Base-by-base conservation (phyloP, 2,329 filamentous ascomycete genomes). In the Ustulina deusta region DNA sequence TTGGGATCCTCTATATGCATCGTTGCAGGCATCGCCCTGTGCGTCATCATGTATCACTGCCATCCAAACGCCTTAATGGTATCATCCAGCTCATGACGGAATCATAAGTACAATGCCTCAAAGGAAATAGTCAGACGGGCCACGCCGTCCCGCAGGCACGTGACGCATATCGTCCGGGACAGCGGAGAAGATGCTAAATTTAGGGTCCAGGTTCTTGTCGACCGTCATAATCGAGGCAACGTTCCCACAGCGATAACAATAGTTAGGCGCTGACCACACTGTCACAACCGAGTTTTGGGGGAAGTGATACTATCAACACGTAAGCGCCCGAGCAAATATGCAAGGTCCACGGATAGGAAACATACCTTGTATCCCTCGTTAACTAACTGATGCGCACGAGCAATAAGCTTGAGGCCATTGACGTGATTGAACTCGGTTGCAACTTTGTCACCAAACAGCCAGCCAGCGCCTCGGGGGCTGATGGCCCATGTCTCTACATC, bases 351-450 rank as follows among this genome's bases (percentile, higher is more conserved):
- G 27, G 48, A 90, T 74, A 91, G 91, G 29, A 91, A 83, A 72
- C 80, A 70, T 76, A 97, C 93, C 86, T 99, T 97, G 81, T 97
- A 99, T 3, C 96, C 96, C 82, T 99, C 96, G 76, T 99, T 97
- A 74, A 97, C 97, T 1, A 99, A 87, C 82, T 99, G 96, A 81
- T 99, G 96, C n/a, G 96, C 96, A 57, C 96, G 91, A 32, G 97
- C 88, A 76, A 99, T 99, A 76, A 98, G 92, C 71, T 92, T 96
- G 85, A 99, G 92, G 68, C 91, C 93, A 79, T 99, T 99, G 75
- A 99, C 94, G 76, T 97, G 93, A 71, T 99, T 90, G 80, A 99
- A 99, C 79, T 99, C 97, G 73, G 91, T 96, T 51, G 97, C 96
- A 22, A 99, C 96, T 82, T 98, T 97, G 64, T 96, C 94, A 38